These are phyloP conservation scores for Phialophora chinensis DNA, from an alignment of 2,329 filamentous ascomycete species.

Conservation along the genomic window DNA sequence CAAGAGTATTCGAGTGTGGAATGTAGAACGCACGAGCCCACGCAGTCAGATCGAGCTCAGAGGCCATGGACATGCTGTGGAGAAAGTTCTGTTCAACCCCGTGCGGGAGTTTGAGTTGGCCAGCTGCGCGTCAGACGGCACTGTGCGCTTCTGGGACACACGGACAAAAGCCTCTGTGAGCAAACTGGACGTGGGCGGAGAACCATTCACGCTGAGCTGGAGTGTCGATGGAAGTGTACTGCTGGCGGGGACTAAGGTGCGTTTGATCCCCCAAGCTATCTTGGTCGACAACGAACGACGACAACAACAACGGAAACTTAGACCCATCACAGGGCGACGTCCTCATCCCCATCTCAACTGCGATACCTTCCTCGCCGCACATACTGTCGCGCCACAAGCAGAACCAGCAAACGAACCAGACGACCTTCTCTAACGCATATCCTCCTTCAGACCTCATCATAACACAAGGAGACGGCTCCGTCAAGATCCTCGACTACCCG, in stretches of 20 bases:
- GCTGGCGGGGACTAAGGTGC: conserved; percentile 56
- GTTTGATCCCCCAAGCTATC: neutral
- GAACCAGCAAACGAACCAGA: conserved; percentile 56
- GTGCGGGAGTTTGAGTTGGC: conserved; percentile 57
- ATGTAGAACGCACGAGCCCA: conserved; percentile 59
- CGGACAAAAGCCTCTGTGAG: conserved; percentile 56
- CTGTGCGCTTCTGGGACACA: conserved; percentile 59
- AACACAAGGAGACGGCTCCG: conserved; percentile 61
- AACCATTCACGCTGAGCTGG: conserved; percentile 57
- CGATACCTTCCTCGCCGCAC: conserved; percentile 48
- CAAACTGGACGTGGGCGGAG: conserved; percentile 56
- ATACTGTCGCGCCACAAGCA: conserved; percentile 52
- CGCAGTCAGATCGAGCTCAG: conserved; percentile 57
- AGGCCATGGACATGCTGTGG: conserved; percentile 54
- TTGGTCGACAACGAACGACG: neutral
- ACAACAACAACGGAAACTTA: conserved; percentile 3
- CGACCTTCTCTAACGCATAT: conserved; percentile 54
- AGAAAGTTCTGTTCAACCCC: conserved; percentile 58
- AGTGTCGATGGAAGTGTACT: conserved; percentile 54
- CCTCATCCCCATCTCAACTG: conserved; percentile 53
- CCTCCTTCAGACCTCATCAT: conserved; percentile 53
- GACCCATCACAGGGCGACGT: conserved; percentile 51
- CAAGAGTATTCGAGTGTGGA: conserved; percentile 91
- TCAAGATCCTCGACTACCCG: conserved; percentile 56
- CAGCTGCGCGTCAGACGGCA: conserved; percentile 57